Percentiles rank a stretch among this genome's conserved stretches.
These are phyloP conservation scores for Phytophthora kernoviae DNA, from an alignment of 352 stramenopile genomes.

Conservation along the genomic window DNA sequence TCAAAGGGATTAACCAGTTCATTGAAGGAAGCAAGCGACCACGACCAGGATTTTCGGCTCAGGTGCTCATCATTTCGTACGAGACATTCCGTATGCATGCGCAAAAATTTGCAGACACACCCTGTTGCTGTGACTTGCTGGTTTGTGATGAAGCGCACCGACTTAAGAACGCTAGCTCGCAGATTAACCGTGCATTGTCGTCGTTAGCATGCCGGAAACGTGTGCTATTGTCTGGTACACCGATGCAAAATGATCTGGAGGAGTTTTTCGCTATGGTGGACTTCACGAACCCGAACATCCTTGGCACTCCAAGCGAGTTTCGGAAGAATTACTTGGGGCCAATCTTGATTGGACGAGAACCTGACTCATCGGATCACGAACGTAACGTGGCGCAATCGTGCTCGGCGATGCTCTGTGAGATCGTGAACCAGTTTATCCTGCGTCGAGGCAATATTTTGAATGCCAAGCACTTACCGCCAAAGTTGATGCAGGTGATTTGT, in stretches of 20 bases:
- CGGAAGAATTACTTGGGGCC: slow-evolving; percentile 91
- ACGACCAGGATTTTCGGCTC: slow-evolving; percentile 51
- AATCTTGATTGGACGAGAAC: slow-evolving; percentile 90
- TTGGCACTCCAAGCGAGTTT: slow-evolving; percentile 90
- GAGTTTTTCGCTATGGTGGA: slow-evolving; percentile 99
- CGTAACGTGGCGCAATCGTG: slow-evolving; percentile 77
- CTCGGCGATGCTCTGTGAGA: slow-evolving; percentile 95
- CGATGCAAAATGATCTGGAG: slow-evolving; percentile 99
- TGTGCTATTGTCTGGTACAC: slow-evolving; percentile 96
- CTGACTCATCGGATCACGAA: slow-evolving; percentile 88
- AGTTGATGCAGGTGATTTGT: slow-evolving; percentile 99
- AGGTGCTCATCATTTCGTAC: slow-evolving; percentile 90
- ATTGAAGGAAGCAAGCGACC: slow-evolving; percentile 80
- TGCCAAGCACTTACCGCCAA: slow-evolving; percentile 97
- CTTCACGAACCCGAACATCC: slow-evolving; percentile 88
- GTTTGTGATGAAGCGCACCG: slow-evolving; percentile 99
- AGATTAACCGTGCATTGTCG: slow-evolving; percentile 87
- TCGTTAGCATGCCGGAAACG: slow-evolving; percentile 89
- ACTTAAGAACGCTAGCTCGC: slow-evolving; percentile 97
- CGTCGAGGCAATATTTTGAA: slow-evolving; percentile 98
- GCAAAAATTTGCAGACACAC: slow-evolving; percentile 88
- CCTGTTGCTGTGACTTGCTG: slow-evolving; percentile 93
- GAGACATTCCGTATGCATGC: slow-evolving; percentile 95
- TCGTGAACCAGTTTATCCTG: slow-evolving; percentile 99
- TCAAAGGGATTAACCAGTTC: slow-evolving; percentile 85